phyloP scores from a whole-genome alignment of 129 eudicot species.

The Flaveria brownii region DNA sequence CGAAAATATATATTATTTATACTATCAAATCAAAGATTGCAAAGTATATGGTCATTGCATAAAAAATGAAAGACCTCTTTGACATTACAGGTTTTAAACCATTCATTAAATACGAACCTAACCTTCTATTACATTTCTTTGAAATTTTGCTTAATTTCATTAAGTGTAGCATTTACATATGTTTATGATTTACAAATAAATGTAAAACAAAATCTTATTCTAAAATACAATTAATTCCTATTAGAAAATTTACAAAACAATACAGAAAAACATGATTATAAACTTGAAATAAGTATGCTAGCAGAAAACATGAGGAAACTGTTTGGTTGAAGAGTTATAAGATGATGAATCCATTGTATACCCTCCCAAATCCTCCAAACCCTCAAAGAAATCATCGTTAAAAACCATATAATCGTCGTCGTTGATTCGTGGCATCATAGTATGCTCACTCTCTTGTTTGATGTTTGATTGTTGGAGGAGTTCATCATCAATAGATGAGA shows the following conservation, averaged over 20 bases:
- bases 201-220: slow-evolving; percentile 10
- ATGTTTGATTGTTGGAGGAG: slow-evolving; percentile 26
- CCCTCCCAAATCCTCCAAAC: slow-evolving; percentile 64
- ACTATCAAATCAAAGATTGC: background rate
- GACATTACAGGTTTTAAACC: slow-evolving; percentile 20
- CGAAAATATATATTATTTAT: background rate
- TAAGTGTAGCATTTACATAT: slow-evolving; percentile 1
- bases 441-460: slow-evolving; percentile 29
- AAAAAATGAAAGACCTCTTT: slow-evolving; percentile 29
- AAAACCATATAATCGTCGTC: slow-evolving; percentile 31
- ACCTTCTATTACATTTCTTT: slow-evolving; percentile 8
- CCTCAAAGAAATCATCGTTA: slow-evolving; percentile 73
- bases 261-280: background rate
- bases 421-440: background rate
- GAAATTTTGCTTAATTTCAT: background rate
- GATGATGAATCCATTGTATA: slow-evolving; percentile 31
- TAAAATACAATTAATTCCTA: slow-evolving; percentile 5
- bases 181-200: slow-evolving; percentile 17
- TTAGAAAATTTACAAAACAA: slow-evolving; percentile 27
- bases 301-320: slow-evolving; percentile 38
- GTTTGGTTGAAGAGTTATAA: slow-evolving; percentile 24
- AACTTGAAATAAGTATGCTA: slow-evolving; percentile 23
- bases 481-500: slow-evolving; percentile 34
- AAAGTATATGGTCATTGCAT: slow-evolving; percentile 12
- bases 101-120: slow-evolving; percentile 7